Conservation (phyloP, 2,329 filamentous ascomycete genomes). For the Fusarium circinatum region DNA sequence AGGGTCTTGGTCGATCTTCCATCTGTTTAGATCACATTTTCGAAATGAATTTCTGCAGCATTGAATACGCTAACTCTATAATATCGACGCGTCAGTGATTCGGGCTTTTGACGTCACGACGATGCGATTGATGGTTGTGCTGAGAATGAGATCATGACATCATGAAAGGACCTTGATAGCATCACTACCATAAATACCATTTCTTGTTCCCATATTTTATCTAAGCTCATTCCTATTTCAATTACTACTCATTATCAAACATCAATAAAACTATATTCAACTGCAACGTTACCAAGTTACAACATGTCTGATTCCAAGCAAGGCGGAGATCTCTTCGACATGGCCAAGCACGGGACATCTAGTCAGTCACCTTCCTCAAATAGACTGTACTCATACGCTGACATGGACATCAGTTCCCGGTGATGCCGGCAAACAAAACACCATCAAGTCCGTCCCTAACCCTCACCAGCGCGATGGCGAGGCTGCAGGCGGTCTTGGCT, state of each 20-base stretch:
- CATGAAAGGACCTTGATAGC: background rate
- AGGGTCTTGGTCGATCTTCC: fast-evolving
- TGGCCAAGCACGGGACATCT: slow-evolving; percentile 28
- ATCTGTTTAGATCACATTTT: background rate
- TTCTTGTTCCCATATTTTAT: fast-evolving
- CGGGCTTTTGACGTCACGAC: slow-evolving; percentile 18
- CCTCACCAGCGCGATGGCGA: slow-evolving; percentile 6
- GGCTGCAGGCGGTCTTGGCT: slow-evolving; percentile 16
- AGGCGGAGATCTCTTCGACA: slow-evolving; percentile 28
- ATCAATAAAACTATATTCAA: no score
- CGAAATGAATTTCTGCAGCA: fast-evolving
- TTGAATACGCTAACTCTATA: background rate
- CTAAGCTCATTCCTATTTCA: fast-evolving
- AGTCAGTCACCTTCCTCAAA: no score
- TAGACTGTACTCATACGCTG: no score
- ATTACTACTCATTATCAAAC: no score
- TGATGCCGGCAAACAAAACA: slow-evolving; percentile 24
- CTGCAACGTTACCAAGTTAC: fast-evolving
- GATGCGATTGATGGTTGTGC: background rate
- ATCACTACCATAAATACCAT: background rate
- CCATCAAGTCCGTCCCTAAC: slow-evolving; percentile 11
- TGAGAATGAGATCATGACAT: slow-evolving; percentile 13
- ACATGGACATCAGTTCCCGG: no score
- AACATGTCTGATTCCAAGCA: slow-evolving; percentile 20
- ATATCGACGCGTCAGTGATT: slow-evolving; percentile 27